Evolutionary conservation across 2,329 filamentous ascomycete species (phyloP), one percentile per base, ranked within the genome.

Genomic region (Macrophomina phaseolina): DNA sequence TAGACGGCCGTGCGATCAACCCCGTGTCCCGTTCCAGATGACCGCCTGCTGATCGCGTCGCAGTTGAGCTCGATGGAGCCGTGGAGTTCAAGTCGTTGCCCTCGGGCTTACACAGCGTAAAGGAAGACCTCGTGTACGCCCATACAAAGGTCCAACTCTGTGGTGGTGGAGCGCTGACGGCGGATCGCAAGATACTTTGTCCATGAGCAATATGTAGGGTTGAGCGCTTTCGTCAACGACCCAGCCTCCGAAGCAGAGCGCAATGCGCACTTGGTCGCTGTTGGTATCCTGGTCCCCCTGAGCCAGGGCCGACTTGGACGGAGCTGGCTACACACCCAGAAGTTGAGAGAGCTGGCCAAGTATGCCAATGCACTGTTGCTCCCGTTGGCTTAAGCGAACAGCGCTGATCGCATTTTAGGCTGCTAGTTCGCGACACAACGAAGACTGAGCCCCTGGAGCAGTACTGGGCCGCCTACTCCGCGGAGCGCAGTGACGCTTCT

Each of bases 51-150:
- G 36, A 66, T 65, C 49, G 45, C 34, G 46, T 40, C 55, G 18
- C 56, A 86, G 84, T 87, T 48, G 78, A 84, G 55, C 86, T 98
- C 58, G 92, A 97, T 72, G 93, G 93, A 65, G 89, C 91, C 30
- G 93, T 97, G 74, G 95, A 99, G 80, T 99, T 93, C 86, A 98
- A 97, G 81, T 96, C 93, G 69, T 85, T 99, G 55, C 95, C 95
- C 2, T 98, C 94, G 0, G 95, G 95, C 30, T 80, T 97, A 60
- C 95, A 99, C 80, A 91, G 92, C 67, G 92, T 98, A 23, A 84
- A 90, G 38, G 89, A 94, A 71, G 95, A 99, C 78, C 84, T 98
- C 62, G 84, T 91, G 79, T 87, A 80, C 66, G 77, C 23, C 23
- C 23, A 23, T 69, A 56, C 12, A 36, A 5, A 53, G 23, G 2